These are phyloP conservation scores for Pichia sp. DNA, from an alignment of 1,139 yeast genomes.

Conservation along the genomic window DNA sequence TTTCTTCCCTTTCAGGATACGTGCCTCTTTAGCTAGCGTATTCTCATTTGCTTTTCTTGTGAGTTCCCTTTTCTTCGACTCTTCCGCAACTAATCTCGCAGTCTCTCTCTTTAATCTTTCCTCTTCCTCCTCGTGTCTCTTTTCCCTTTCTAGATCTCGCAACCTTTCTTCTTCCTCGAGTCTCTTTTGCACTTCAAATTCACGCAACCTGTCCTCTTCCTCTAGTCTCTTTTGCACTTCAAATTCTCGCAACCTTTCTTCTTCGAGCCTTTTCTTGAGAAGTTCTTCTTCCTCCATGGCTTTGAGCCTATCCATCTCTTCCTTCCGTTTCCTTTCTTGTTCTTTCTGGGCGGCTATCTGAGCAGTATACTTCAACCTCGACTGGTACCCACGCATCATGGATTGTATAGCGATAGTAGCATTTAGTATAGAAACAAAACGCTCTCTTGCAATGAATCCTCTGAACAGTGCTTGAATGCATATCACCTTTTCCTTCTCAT, in stretches of 20 bases:
- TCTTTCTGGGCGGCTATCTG: no score
- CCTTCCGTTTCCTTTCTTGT: no score
- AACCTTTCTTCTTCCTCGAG: background rate
- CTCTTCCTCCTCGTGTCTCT: background rate
- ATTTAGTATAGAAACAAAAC: slow-evolving; percentile 35
- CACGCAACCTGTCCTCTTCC: no score
- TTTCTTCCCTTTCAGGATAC: background rate
- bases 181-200: no score
- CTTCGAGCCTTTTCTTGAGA: slow-evolving; percentile 60
- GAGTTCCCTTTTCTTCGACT: no score
- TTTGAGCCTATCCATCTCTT: no score
- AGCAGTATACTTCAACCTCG: no score
- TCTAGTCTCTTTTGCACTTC: slow-evolving; percentile 42
- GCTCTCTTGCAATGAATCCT: slow-evolving; percentile 50
- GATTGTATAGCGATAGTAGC: slow-evolving; percentile 62
- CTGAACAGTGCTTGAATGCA: slow-evolving; percentile 68
- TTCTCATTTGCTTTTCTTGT: no score
- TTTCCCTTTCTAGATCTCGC: background rate
- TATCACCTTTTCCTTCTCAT: slow-evolving; percentile 60
- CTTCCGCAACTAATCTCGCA: background rate
- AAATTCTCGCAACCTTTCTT: background rate
- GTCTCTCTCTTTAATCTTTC: background rate
- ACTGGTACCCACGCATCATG: slow-evolving; percentile 68
- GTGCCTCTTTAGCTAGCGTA: no score
- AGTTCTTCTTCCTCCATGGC: no score